Percentiles rank a stretch among this genome's conserved stretches.
phyloP scores from a whole-genome alignment of 108 stramenopile species.

The Seminavis robusta region DNA sequence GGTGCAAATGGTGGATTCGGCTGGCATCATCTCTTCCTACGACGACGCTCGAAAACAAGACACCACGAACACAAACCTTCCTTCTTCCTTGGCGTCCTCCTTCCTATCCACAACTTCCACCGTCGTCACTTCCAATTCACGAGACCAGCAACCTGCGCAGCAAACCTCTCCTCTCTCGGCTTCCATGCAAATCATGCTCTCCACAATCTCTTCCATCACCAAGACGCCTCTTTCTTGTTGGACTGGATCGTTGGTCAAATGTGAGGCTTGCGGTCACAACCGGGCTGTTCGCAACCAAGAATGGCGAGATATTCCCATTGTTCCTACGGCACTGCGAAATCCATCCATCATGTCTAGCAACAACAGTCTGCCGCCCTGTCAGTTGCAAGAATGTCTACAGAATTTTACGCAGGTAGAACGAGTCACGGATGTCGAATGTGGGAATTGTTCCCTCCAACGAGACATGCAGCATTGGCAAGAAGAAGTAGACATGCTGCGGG shows the following conservation, averaged over 20 bases:
- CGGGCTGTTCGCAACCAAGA: slow-evolving; percentile 69
- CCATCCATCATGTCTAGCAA: neutral
- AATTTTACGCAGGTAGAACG: slow-evolving; percentile 57
- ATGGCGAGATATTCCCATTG: slow-evolving; percentile 56
- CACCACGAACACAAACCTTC: too few species aligned
- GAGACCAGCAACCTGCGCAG: too few species aligned
- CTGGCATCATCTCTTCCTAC: too few species aligned
- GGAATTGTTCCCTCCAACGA: slow-evolving; percentile 50
- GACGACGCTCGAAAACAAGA: too few species aligned
- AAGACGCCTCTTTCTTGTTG: slow-evolving; percentile 70
- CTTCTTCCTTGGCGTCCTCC: too few species aligned
- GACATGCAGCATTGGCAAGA: slow-evolving; percentile 48
- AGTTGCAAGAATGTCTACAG: slow-evolving; percentile 42
- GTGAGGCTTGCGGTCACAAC: slow-evolving; percentile 56
- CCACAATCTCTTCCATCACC: slow-evolving; percentile 39
- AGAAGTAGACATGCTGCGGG: slow-evolving; percentile 47
- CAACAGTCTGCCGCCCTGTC: slow-evolving; percentile 27
- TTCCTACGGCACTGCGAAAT: slow-evolving; percentile 54
- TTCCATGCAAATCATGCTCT: slow-evolving; percentile 10
- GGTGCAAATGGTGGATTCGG: too few species aligned
- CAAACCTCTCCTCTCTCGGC: neutral
- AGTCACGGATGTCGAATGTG: slow-evolving; percentile 76
- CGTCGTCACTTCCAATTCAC: too few species aligned
- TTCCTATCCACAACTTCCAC: too few species aligned
- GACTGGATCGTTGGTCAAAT: slow-evolving; percentile 76